Evolutionary conservation across 768 basidiomycete genomes (phyloP), one percentile per base, ranked within the genome.

Genomic region (Clavaria fumosa): DNA sequence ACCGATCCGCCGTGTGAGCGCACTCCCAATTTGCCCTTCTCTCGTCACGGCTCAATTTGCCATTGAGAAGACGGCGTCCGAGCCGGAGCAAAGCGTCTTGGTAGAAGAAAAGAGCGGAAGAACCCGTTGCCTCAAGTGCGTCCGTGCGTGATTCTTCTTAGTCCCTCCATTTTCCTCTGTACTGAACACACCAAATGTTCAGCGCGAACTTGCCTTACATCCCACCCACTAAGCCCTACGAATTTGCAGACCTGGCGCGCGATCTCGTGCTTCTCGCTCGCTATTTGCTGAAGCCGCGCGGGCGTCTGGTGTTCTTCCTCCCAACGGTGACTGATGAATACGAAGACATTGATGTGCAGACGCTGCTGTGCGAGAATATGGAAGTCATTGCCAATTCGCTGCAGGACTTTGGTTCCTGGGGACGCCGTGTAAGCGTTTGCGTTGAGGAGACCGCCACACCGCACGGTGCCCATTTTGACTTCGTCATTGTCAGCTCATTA

Each of bases 391-490:
- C 80, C 0, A 91, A 93, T 52, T 90, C 86, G 23, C 56, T 88
- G 44, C 90, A 99, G 56, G 77, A 81, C 48, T 99, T 96, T 50
- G 90, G 90, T 10, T 82, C 78, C 18, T 99, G 93, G 93, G 90
- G 88, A 1, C 65, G 93, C 47, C 59, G 93, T 53, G 90, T 89
- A 50, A 56, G 82, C 18, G 31, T n/a, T n/a, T n/a, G n/a, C n/a
- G n/a, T n/a, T n/a, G n/a, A n/a, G n/a, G n/a, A 34, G 18, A 24
- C 23, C 38, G 27, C 11, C 10, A 17, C 7, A 42, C 15, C 31
- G 18, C 17, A 35, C 28, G 28, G n/a, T n/a, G 15, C 3, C 28
- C 24, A n/a, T 32, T 20, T 17, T 34, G 20, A n/a, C 41, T 31
- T 11, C 35, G 31, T 30, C 22, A 37, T 34, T 6, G 10, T 7